Percentiles rank a stretch among this genome's conserved stretches.
phyloP scores from a whole-genome alignment of 768 basidiomycete species.

The Calvatia gigantea region DNA sequence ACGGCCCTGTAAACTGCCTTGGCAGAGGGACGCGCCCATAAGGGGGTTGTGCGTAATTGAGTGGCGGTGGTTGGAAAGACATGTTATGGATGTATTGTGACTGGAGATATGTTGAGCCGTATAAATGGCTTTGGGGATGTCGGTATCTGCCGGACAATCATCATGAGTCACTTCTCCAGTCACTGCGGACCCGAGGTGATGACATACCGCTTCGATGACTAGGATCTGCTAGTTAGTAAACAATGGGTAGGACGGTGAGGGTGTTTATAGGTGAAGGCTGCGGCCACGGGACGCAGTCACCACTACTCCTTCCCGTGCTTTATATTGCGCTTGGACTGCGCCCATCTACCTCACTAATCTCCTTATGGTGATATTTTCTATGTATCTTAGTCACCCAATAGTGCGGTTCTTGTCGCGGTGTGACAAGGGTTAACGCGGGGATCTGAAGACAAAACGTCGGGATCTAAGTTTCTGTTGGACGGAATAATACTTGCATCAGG shows the following conservation, averaged over 20 bases:
- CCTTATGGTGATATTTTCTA: too few species aligned
- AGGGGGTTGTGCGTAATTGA: neutral
- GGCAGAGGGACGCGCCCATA: constrained; percentile 3
- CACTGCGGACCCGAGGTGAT: constrained; percentile 10
- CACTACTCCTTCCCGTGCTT: too few species aligned
- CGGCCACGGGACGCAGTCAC: too few species aligned
- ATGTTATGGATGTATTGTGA: constrained; percentile 3
- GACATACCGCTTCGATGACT: neutral
- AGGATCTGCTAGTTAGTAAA: neutral
- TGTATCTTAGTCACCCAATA: too few species aligned
- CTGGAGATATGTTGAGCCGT: neutral
- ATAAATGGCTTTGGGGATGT: neutral
- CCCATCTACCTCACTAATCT: too few species aligned
- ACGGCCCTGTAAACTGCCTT: neutral
- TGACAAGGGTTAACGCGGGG: too few species aligned
- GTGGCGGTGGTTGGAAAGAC: neutral
- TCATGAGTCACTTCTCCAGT: constrained; percentile 9
- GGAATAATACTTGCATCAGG: neutral
- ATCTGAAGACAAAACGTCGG: too few species aligned
- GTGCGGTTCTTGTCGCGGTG: too few species aligned
- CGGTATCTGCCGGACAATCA: neutral
- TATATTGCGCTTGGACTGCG: too few species aligned
- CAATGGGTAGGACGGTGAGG: neutral
- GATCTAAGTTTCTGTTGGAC: neutral
- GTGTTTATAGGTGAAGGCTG: neutral